phyloP scores from a whole-genome alignment of 371 early-diverging fungal genomes.

The Apophysomyces elegans region DNA sequence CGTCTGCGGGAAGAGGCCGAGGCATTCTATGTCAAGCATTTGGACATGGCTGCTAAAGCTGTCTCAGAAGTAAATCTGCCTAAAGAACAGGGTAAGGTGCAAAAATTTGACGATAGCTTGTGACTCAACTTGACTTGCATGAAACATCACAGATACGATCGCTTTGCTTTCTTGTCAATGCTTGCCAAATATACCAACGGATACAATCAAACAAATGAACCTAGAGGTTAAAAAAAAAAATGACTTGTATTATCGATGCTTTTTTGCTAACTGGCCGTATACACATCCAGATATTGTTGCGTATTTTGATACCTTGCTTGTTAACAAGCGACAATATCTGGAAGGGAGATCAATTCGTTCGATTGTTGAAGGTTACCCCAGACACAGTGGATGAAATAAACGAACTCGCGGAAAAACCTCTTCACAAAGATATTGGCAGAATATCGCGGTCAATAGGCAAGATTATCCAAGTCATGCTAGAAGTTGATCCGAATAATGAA shows the following conservation, averaged over 20 bases:
- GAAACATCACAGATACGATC: slow-evolving; percentile 18
- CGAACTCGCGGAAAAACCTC: slow-evolving; percentile 22
- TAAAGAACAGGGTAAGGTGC: slow-evolving; percentile 29
- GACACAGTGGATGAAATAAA: slow-evolving; percentile 16
- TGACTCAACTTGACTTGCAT: background rate
- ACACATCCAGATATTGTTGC: slow-evolving; percentile 6
- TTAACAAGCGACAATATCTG: slow-evolving; percentile 38
- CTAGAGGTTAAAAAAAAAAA: slow-evolving; percentile 17
- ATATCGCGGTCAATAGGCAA: slow-evolving; percentile 45
- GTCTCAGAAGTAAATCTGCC: slow-evolving; percentile 8
- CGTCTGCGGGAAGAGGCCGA: slow-evolving; percentile 25
- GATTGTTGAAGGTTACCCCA: slow-evolving; percentile 20
- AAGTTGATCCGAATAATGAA: slow-evolving; percentile 10
- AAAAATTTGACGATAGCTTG: background rate
- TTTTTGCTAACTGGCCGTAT: background rate
- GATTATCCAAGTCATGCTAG: slow-evolving; percentile 23
- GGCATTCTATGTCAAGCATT: slow-evolving; percentile 18
- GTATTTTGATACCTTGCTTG: slow-evolving; percentile 27
- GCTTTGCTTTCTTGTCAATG: slow-evolving; percentile 43
- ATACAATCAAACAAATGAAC: slow-evolving; percentile 15
- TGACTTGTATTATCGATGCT: background rate
- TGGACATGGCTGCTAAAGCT: slow-evolving; percentile 20
- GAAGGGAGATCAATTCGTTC: slow-evolving; percentile 28
- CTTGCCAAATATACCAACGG: slow-evolving; percentile 29
- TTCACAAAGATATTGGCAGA: slow-evolving; percentile 52